These are phyloP conservation scores for Xylaria sp. DNA, from an alignment of 2,329 filamentous ascomycete genomes.

Conservation along the genomic window DNA sequence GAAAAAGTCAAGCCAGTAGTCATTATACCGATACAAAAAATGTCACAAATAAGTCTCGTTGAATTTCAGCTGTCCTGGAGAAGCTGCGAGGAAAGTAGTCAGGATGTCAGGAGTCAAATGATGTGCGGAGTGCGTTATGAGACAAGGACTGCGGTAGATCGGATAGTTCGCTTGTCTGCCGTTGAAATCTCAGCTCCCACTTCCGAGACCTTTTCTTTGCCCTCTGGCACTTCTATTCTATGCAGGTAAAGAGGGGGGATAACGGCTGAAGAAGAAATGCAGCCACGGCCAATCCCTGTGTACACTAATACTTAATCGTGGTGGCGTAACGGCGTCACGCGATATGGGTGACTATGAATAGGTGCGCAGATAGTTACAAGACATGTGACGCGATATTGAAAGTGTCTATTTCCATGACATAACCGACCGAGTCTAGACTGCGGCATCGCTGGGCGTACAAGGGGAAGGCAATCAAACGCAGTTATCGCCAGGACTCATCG, in stretches of 20 bases:
- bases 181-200: not conserved
- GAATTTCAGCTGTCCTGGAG: not conserved
- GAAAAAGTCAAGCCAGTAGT: not conserved
- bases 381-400: not conserved
- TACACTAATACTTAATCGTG: not conserved
- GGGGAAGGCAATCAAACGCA: constrained; percentile 1
- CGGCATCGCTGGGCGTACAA: not conserved
- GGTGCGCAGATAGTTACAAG: too few relatives aligned
- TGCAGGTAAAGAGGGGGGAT: not conserved
- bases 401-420: not conserved
- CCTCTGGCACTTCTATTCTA: not conserved
- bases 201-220: not conserved
- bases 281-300: not conserved
- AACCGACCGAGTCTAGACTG: not conserved
- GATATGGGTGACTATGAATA: not conserved
- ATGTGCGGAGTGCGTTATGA: not conserved
- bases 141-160: not conserved
- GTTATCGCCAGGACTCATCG: not conserved
- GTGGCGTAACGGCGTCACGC: not conserved
- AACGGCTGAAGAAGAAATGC: not conserved
- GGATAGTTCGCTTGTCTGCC: too few relatives aligned
- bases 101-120: not conserved
- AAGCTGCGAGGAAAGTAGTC: not conserved
- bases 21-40: not conserved
- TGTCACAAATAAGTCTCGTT: not conserved